Evolutionary conservation across 179 eudicot species (phyloP).

Genomic region (Spinacia oleracea): DNA sequence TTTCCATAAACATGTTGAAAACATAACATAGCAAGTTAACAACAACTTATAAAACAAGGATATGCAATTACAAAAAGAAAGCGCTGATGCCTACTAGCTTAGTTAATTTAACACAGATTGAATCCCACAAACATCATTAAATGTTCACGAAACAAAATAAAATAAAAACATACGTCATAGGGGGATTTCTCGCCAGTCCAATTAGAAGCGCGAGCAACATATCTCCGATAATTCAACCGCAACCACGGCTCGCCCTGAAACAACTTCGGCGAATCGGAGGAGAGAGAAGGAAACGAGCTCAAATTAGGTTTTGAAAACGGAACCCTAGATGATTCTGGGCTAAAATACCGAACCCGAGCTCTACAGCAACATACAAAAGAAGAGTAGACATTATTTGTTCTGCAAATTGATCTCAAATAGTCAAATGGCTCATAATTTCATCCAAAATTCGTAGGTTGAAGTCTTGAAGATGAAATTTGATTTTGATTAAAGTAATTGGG

Average conservation of each 20-base stretch:
- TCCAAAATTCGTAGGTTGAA: not conserved
- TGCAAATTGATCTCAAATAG: slow-evolving; percentile 58
- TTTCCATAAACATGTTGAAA: not conserved
- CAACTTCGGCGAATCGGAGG: slow-evolving; percentile 29
- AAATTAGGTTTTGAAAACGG: slow-evolving; percentile 34
- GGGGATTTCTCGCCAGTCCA: slow-evolving; percentile 83
- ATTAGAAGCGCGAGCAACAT: slow-evolving; percentile 54
- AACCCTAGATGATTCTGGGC: slow-evolving; percentile 35
- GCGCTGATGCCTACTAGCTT: no score
- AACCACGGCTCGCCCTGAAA: slow-evolving; percentile 26
- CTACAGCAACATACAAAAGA: slow-evolving; percentile 50
- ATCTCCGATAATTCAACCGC: slow-evolving; percentile 51
- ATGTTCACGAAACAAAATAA: not conserved
- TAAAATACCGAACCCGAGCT: slow-evolving; percentile 25
- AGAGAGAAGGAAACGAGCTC: slow-evolving; percentile 38
- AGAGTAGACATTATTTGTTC: slow-evolving; percentile 54
- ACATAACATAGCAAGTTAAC: not conserved
- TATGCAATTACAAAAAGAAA: not conserved
- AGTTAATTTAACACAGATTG: not conserved
- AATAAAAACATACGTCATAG: slow-evolving; percentile 46
- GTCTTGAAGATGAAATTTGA: not conserved
- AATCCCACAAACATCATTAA: no score
- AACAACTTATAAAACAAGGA: not conserved
- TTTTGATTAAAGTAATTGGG: not conserved
- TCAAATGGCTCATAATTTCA: slow-evolving; percentile 59